These are phyloP conservation scores for Hanseniaspora gamundiae DNA, from an alignment of 1,139 yeast species.

Conservation along the genomic window DNA sequence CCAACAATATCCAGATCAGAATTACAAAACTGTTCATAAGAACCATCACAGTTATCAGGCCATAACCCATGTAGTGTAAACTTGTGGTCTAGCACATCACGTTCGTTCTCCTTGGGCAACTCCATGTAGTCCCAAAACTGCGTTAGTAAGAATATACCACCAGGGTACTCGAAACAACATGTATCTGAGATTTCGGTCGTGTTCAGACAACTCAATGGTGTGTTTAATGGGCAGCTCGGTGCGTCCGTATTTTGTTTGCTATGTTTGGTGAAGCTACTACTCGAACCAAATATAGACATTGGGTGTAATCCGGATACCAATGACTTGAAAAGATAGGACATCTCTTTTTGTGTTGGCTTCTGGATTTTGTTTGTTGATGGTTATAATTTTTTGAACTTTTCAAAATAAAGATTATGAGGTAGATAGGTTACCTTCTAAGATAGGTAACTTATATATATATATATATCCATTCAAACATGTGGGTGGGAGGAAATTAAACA, in stretches of 20 bases:
- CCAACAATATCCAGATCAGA: slow-evolving; percentile 45
- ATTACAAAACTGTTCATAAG: slow-evolving; percentile 69
- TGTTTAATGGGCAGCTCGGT: slow-evolving; percentile 45
- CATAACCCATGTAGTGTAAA: slow-evolving; percentile 82
- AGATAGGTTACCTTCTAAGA: too few relatives aligned
- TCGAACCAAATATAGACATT: not conserved
- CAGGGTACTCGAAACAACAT: slow-evolving; percentile 85
- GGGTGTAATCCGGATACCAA: not conserved
- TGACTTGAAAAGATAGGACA: not conserved
- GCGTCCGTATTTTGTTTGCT: slow-evolving; percentile 5
- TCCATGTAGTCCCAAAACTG: slow-evolving; percentile 94
- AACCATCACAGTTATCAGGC: slow-evolving; percentile 76
- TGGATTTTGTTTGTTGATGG: too few relatives aligned
- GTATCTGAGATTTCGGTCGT: slow-evolving; percentile 34
- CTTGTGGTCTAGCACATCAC: slow-evolving; percentile 28
- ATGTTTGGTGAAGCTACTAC: too few relatives aligned
- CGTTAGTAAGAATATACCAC: slow-evolving; percentile 73
- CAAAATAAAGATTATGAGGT: too few relatives aligned
- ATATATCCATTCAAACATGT: too few relatives aligned
- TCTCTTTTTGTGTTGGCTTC: too few relatives aligned
- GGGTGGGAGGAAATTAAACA: too few relatives aligned
- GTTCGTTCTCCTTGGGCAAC: slow-evolving; percentile 13
- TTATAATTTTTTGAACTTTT: not conserved
- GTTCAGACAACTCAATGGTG: slow-evolving; percentile 57
- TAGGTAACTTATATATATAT: too few relatives aligned